Evolutionary conservation across 768 basidiomycete genomes (phyloP), one percentile per base, ranked within the genome.

Genomic region (Amanita fuliginea): DNA sequence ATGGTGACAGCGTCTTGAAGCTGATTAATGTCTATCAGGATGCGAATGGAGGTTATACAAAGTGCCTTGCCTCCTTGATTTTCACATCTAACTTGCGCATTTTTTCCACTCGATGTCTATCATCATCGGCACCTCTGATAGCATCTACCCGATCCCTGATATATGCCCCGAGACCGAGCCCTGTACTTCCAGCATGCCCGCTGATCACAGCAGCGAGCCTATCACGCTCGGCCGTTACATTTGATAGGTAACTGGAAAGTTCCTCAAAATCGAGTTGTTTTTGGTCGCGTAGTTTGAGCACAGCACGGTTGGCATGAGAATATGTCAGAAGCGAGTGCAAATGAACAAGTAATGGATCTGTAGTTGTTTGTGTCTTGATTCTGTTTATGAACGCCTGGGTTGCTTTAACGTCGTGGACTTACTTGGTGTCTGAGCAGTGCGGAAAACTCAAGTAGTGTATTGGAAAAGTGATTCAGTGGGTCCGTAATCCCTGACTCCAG

Each of bases 211-310:
- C 91, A 16, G 93, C 82, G 8, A 99, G 71, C 40, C 96, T 74
- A 60, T 99, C 96, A 18, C 96, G 83, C 66, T 99, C 96, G 9
- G 82, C 72, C 0, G 90, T 92, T 40, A 97, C 83, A n/a, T 86
- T 87, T 5, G 88, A 87, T 10, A 99, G 74, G 64, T 98, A 98
- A 46, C 92, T 88, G 2, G 92, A 91, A 7, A 98, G 76, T 62
- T 98, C 95, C 66, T 99, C 96, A 55, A 97, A 95, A 61, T 99
- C 96, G 49, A 98, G 79, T 64, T 99, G 96, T 64, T 98, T 99
- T 67, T 98, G 96, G 63, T 98, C 96, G 40, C 96, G 82, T 26
- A 96, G 75, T 65, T 90, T 95, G 55, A 99, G 76, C 18, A 98
- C 91, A n/a, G 86, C 81, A 46, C 90, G 83, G 56, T 97, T 95